Conservation (phyloP, 805 yeast genomes). For the Teunomyces atbi region DNA sequence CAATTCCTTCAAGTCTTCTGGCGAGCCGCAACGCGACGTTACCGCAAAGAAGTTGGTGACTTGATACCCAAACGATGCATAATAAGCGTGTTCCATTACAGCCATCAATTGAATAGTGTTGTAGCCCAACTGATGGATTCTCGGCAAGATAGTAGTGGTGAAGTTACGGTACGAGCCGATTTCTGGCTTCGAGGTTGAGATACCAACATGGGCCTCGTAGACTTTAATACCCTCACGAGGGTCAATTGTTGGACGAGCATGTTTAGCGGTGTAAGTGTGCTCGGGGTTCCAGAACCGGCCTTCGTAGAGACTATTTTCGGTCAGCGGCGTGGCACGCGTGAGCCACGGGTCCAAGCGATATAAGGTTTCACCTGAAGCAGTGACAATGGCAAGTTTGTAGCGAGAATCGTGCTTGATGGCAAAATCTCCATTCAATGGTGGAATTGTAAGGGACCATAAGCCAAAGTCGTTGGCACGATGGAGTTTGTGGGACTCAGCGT, state of each 20-base stretch:
- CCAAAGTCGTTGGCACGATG: constrained; percentile 61
- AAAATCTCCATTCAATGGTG: constrained; percentile 53
- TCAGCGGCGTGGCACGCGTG: constrained; percentile 72
- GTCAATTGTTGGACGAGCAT: constrained; percentile 57
- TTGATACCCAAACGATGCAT: constrained; percentile 98
- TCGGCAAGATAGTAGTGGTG: constrained; percentile 76
- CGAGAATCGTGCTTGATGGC: constrained; percentile 81
- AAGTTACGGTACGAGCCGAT: constrained; percentile 86
- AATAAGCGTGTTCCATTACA: constrained; percentile 97
- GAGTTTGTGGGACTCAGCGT: constrained; percentile 54
- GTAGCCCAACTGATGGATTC: constrained; percentile 80
- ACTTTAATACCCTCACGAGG: constrained; percentile 55
- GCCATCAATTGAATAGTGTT: constrained; percentile 97
- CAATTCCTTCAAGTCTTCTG: constrained; percentile 88
- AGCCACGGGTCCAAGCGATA: constrained; percentile 92
- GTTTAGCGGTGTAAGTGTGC: constrained; percentile 54
- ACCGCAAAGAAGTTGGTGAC: constrained; percentile 88
- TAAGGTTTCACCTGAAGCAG: constrained; percentile 66
- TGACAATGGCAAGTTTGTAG: constrained; percentile 65
- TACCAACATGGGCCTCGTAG: constrained; percentile 95
- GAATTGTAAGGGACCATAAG: constrained; percentile 60
- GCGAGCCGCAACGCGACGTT: constrained; percentile 90
- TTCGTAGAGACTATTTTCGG: constrained; percentile 60
- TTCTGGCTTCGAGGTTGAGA: constrained; percentile 85
- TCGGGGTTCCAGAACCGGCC: constrained; percentile 92